Evolutionary conservation across 1,284 basidiomycete species (phyloP).

Genomic region (Irpex sp.): DNA sequence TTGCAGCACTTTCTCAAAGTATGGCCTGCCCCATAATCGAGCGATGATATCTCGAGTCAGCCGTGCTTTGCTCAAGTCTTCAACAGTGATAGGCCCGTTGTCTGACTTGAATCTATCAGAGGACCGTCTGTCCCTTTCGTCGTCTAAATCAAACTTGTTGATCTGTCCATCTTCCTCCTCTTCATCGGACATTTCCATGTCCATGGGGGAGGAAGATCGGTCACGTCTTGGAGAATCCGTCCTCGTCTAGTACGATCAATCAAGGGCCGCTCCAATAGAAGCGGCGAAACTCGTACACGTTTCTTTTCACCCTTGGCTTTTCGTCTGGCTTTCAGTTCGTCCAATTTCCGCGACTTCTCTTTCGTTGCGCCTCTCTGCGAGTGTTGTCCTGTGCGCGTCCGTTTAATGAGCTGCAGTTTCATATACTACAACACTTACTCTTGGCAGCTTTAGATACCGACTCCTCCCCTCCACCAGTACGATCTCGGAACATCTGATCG

Average conservation of each 20-base stretch:
- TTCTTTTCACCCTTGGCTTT: constrained; percentile 79
- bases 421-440: constrained; percentile 41
- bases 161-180: constrained; percentile 75
- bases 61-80: constrained; percentile 55
- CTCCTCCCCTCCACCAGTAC: constrained; percentile 55
- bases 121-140: constrained; percentile 58
- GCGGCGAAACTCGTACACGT: constrained; percentile 40
- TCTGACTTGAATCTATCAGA: constrained; percentile 43
- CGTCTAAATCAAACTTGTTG: constrained; percentile 62
- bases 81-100: constrained; percentile 50
- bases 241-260: constrained; percentile 31
- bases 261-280: not conserved
- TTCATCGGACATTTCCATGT: constrained; percentile 76
- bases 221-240: constrained; percentile 58
- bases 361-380: constrained; percentile 77
- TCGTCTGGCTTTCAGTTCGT: constrained; percentile 79
- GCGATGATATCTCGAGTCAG: constrained; percentile 63
- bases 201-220: constrained; percentile 69
- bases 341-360: constrained; percentile 78
- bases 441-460: constrained; percentile 71
- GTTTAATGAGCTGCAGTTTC: constrained; percentile 4
- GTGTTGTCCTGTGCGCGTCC: constrained; percentile 54
- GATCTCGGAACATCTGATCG: constrained; percentile 69
- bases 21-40: constrained; percentile 64
- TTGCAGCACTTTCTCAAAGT: constrained; percentile 77